A percentile compares a stretch with the other conserved stretches of the same genome.
Evolutionary conservation across 768 basidiomycete genomes (phyloP).

Genomic region (Astraeus odoratus): DNA sequence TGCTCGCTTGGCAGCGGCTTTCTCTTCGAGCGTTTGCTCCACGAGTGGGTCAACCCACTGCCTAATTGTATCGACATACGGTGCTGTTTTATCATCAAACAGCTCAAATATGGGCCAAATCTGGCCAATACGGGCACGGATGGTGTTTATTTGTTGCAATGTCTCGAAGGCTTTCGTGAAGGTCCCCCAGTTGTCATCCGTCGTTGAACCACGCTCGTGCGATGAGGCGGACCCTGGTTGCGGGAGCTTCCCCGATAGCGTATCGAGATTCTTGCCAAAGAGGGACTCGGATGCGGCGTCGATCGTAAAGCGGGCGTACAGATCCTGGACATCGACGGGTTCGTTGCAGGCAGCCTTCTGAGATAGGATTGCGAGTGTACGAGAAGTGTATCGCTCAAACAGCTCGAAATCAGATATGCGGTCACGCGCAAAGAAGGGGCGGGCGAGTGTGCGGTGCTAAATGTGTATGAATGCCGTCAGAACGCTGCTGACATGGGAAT

Average conservation of each 20-base stretch:
- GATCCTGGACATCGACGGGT: constrained; percentile 60
- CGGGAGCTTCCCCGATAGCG: constrained; percentile 49
- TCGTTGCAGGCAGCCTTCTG: constrained; percentile 29
- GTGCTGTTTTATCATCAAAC: constrained; percentile 29
- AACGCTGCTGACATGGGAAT: not conserved
- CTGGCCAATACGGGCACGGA: constrained; percentile 29
- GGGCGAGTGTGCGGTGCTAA: constrained; percentile 59
- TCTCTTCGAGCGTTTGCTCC: constrained; percentile 41
- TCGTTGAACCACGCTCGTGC: constrained; percentile 55
- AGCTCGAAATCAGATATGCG: constrained; percentile 63
- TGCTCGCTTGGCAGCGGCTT: constrained; percentile 30
- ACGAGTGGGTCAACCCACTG: constrained; percentile 60
- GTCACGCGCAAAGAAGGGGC: constrained; percentile 72
- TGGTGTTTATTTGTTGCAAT: constrained; percentile 29
- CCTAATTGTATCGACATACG: constrained; percentile 30
- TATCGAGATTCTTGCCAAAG: constrained; percentile 59
- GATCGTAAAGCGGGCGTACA: constrained; percentile 60
- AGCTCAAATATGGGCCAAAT: constrained; percentile 41
- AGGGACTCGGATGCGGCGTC: constrained; percentile 71
- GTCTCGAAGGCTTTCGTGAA: constrained; percentile 41
- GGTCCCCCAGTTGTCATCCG: constrained; percentile 53
- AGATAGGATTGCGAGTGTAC: constrained; percentile 45
- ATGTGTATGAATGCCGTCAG: not conserved
- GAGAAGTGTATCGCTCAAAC: constrained; percentile 49
- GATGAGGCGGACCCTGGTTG: constrained; percentile 36